A percentile compares a stretch with the other conserved stretches of the same genome.
Conservation (phyloP, 2,329 filamentous ascomycete genomes). For the Hortaea werneckii region DNA sequence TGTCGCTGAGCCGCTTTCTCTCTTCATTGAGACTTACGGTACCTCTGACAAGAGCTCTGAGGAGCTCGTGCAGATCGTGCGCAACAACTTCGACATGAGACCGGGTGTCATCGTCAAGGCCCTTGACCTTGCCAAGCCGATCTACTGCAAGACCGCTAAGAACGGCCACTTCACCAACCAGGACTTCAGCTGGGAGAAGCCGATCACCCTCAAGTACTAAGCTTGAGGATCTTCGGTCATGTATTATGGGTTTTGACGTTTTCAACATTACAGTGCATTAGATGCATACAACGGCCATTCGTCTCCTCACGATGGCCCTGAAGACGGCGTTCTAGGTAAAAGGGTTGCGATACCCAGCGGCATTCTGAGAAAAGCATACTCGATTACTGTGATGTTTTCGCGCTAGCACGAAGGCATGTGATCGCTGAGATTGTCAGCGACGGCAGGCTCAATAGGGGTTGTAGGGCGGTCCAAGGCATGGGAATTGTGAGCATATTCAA, state of each 20-base stretch:
- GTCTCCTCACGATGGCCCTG: not conserved
- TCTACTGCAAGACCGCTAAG: slow-evolving; percentile 98
- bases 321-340: not conserved
- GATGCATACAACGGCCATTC: not conserved
- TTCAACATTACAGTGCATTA: not conserved
- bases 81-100: slow-evolving; percentile 92
- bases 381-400: not conserved
- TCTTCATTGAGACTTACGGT: slow-evolving; percentile 97
- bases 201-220: slow-evolving; percentile 89
- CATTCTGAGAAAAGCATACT: not conserved
- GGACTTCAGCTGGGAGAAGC: slow-evolving; percentile 96
- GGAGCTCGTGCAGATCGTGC: slow-evolving; percentile 90
- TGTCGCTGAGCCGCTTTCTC: slow-evolving; percentile 92
- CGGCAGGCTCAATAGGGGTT: not conserved
- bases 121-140: slow-evolving; percentile 87
- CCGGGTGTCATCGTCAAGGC: slow-evolving; percentile 98
- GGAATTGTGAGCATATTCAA: slow-evolving; percentile 3
- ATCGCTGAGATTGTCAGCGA: slow-evolving; percentile 4
- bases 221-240: not conserved
- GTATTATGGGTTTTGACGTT: not conserved
- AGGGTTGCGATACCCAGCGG: not conserved
- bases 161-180: slow-evolving; percentile 99
- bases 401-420: not conserved
- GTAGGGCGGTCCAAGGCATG: not conserved
- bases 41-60: slow-evolving; percentile 82